Evolutionary conservation across 139 green algal species (phyloP), one percentile per base, ranked within the genome.

Genomic region (Desmodesmus armatus): DNA sequence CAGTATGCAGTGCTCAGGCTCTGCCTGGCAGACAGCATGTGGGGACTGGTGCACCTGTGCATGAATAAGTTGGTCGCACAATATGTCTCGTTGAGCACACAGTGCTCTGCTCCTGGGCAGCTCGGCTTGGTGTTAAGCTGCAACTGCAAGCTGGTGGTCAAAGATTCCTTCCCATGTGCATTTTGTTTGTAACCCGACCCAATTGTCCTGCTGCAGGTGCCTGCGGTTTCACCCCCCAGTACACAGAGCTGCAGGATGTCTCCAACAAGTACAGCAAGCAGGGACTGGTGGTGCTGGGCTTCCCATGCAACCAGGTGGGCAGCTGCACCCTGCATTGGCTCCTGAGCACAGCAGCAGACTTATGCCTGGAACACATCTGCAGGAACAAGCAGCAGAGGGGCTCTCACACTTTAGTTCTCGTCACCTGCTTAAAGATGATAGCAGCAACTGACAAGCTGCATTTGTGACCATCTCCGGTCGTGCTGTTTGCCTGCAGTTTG

Each of bases 401-500:
- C n/a, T n/a, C n/a, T n/a, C n/a, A n/a, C n/a, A n/a, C n/a, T n/a
- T n/a, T n/a, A n/a, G n/a, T n/a, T n/a, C n/a, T n/a, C n/a, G n/a
- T n/a, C n/a, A n/a, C n/a, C n/a, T n/a, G n/a, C n/a, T n/a, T n/a
- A n/a, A n/a, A n/a, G n/a, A n/a, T n/a, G n/a, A n/a, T n/a, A n/a
- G n/a, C n/a, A n/a, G n/a, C n/a, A n/a, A n/a, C n/a, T n/a, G n/a
- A n/a, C n/a, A n/a, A n/a, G n/a, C n/a, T n/a, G n/a, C n/a, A n/a
- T n/a, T n/a, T 11, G 62, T 70, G 62, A 11, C 13, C 25, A 15
- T 6, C 62, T 33, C 6, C 21, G 21, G 11, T 23, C 62, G 11
- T 33, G 25, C 62, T 27, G n/a, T n/a, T n/a, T n/a, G 92, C 89
- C 95, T 95, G 83, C 91, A 95, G 85, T 96, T 97, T 78, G 93